A percentile compares a stretch with the other conserved stretches of the same genome.
These are phyloP conservation scores for Gracilariopsis chorda DNA, from an alignment of 23 red algal species.

Conservation along the genomic window DNA sequence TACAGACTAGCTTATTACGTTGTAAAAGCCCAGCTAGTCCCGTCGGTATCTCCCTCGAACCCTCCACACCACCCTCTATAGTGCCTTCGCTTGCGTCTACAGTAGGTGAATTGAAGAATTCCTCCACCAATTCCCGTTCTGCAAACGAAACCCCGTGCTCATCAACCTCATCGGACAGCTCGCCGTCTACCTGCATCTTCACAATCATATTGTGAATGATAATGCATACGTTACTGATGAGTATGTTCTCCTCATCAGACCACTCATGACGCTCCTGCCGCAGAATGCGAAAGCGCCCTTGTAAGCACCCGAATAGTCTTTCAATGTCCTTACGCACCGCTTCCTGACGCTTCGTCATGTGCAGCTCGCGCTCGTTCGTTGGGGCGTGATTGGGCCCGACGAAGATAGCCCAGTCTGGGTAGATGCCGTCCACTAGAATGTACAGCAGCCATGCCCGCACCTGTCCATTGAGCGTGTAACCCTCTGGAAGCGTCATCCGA, in stretches of 20 bases:
- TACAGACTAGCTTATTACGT: no score
- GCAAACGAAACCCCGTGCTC: no score
- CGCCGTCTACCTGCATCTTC: neutral
- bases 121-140: no score
- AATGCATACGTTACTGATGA: conserved; percentile 38
- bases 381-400: neutral
- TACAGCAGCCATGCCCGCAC: neutral
- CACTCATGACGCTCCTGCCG: neutral
- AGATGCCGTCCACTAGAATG: conserved; percentile 28
- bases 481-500: neutral
- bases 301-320: neutral
- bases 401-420: conserved; percentile 11
- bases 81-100: no score
- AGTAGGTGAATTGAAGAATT: no score
- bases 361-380: neutral
- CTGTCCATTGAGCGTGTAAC: neutral
- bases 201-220: conserved; percentile 60
- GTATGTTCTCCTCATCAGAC: neutral
- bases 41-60: no score
- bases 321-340: conserved; percentile 29
- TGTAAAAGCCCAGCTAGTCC: no score
- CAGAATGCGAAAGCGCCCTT: conserved; percentile 10
- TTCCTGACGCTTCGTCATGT: neutral
- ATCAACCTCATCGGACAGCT: neutral
- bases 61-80: no score